A percentile compares a stretch with the other conserved stretches of the same genome.
Evolutionary conservation across 108 stramenopile species (phyloP).

Genomic region (Skeletonema marinoi): DNA sequence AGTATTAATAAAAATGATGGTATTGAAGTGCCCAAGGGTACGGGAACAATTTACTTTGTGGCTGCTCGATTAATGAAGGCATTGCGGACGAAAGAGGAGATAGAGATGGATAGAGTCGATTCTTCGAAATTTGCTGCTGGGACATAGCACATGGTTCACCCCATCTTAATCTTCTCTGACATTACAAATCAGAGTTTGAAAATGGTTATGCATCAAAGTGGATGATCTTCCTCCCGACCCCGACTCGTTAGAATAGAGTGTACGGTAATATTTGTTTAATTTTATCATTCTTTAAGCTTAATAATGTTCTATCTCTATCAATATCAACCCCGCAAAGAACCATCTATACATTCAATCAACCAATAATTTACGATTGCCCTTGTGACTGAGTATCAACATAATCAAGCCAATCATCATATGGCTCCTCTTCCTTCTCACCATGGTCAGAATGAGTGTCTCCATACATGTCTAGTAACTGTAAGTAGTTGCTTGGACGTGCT

Average conservation of each 20-base stretch:
- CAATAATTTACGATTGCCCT: background rate
- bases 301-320: too few species aligned
- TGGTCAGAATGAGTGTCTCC: slow-evolving; percentile 5
- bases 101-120: slow-evolving; percentile 1
- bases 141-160: background rate
- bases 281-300: too few species aligned
- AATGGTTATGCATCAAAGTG: too few species aligned
- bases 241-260: too few species aligned
- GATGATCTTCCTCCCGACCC: too few species aligned
- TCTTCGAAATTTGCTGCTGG: background rate
- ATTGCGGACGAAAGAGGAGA: slow-evolving; percentile 18
- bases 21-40: slow-evolving; percentile 25
- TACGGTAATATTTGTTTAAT: too few species aligned
- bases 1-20: background rate
- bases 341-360: background rate
- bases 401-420: slow-evolving; percentile 38
- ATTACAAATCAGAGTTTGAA: too few species aligned
- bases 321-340: background rate
- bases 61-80: slow-evolving; percentile 25
- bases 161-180: too few species aligned
- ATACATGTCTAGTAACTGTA: slow-evolving; percentile 44
- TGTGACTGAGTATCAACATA: slow-evolving; percentile 27
- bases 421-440: background rate
- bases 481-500: background rate
- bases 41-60: slow-evolving; percentile 33